Evolutionary conservation across 2,329 filamentous ascomycete species (phyloP), one percentile per base, ranked within the genome.

Genomic region (Alternaria brassicae): DNA sequence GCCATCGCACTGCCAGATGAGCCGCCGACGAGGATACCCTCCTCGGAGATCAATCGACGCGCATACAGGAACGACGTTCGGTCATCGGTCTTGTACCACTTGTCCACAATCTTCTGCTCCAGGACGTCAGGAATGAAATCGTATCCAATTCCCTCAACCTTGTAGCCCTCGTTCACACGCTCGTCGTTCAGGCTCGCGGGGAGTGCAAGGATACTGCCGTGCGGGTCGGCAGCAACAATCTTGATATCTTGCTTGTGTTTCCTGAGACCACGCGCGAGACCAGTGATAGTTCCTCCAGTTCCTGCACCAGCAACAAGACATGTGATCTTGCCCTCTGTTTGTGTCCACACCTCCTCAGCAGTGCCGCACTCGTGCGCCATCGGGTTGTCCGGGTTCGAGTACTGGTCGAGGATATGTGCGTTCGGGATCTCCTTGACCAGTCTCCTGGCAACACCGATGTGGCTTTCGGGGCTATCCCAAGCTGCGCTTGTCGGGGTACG

Each of bases 31-130:
- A 99, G 85, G 13, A 99, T 85, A 50, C 95, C 95, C 80, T 99
- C 95, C 78, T 99, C 95, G 15, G 92, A 86, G 70, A 99, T 99
- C 53, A 99, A 82, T 41, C 93, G 85, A 51, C 96, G 86, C n/a
- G 95, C 92, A 73, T 92, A 93, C 76, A 88, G 85, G 81, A 99
- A 99, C 2, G 93, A 93, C 76, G 97, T 91, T 61, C 87, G 86
- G 75, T 99, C 95, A 62, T 94, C 91, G 3, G 95, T 99, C 87
- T 99, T 99, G 83, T 97, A 98, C 95, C 95, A 99, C 75, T 90
- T 91, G 78, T 97, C 91, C 28, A 99, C 91, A 5, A 86, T 78
- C 27, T 88, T 80, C 73, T 90, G 92, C 67, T 95, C 89, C 55
- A 99, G 83, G 5, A 99, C 96, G 23, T 98, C 92, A 6, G 96